Base-by-base conservation (phyloP, 169 alveolate genomes). In the Perkinsus chesapeaki region DNA sequence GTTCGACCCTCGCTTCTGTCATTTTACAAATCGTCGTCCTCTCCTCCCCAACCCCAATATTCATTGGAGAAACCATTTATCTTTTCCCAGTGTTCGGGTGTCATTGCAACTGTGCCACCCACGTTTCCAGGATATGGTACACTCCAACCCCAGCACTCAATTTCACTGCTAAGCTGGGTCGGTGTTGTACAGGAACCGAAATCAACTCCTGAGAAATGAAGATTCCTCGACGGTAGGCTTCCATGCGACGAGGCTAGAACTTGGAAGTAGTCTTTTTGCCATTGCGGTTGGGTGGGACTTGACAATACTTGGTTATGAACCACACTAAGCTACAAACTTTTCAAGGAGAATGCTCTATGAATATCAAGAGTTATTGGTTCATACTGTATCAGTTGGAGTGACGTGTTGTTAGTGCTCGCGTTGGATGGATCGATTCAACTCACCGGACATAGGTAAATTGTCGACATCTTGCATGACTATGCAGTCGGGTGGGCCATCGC, bases 41-140 rank as follows among this genome's bases (percentile, higher is more conserved):
- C 93, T 12, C 93, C 47, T 31, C 93, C 47, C 93, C 93, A 91
- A 19, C 93, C 93, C 73, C 47, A 91, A 48, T 91, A 91, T 47
- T 60, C 73, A 36, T 91, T 91, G n/a, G 93, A 91, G 48, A 91
- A 91, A n/a, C 93, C 93, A 37, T 91, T 91, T 9, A 91, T n/a
- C 36, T 39, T 39, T n/a, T 73, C 10, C 93, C 93, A 91, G 39
- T 91, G 93, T 37, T 36, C 36, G 39, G 82, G 93, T 39, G 27
- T 47, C 73, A 48, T 60, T 12, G 93, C 37, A 1, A 91, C 93
- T 12, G 60, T 91, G 1, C 73, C 93, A 38, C 93, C 93, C 16
- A 48, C 93, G 31, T 39, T 39, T 12, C n/a, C 31, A 39, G 60
- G 39, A 48, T 91, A 91, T 39, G 93, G 93, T 12, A 47, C 73